phyloP scores from a whole-genome alignment of 371 early-diverging fungal species.

The Mortierella sp. region DNA sequence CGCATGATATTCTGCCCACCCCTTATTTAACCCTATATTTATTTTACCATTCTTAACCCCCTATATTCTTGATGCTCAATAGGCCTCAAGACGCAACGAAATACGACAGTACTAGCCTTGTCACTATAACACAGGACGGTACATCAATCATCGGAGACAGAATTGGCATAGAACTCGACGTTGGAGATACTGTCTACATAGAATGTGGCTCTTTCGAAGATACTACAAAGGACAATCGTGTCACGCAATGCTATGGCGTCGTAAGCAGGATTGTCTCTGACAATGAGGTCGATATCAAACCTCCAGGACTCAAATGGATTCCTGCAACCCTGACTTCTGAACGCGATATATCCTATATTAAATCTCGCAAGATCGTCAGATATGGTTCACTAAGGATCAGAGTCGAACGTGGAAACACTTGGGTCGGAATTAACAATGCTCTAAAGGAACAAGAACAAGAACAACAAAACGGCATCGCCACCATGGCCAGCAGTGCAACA shows the following conservation, averaged over 20 bases:
- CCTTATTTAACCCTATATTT: not conserved
- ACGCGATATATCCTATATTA: constrained; percentile 46
- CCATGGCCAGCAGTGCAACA: constrained; percentile 37
- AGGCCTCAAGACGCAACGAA: constrained; percentile 58
- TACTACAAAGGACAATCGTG: constrained; percentile 33
- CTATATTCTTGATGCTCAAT: not conserved
- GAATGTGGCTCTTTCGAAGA: constrained; percentile 55
- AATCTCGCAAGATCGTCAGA: constrained; percentile 54
- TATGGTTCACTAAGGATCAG: constrained; percentile 55
- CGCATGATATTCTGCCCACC: not conserved
- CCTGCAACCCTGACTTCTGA: constrained; percentile 46
- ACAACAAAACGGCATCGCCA: constrained; percentile 3
- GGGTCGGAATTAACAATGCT: constrained; percentile 46
- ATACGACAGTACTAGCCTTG: constrained; percentile 38
- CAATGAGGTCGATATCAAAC: constrained; percentile 43
- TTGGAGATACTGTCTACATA: constrained; percentile 56
- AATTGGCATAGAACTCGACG: constrained; percentile 40
- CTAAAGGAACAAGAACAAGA: constrained; percentile 30
- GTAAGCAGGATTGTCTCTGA: constrained; percentile 38
- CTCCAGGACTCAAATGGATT: constrained; percentile 58
- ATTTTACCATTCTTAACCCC: not conserved
- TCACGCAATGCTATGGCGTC: constrained; percentile 53
- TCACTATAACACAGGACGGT: constrained; percentile 49
- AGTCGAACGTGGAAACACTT: constrained; percentile 58
- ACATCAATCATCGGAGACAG: constrained; percentile 37